These are phyloP conservation scores for Butyriboletus loyo DNA, from an alignment of 768 basidiomycete genomes.

Conservation along the genomic window DNA sequence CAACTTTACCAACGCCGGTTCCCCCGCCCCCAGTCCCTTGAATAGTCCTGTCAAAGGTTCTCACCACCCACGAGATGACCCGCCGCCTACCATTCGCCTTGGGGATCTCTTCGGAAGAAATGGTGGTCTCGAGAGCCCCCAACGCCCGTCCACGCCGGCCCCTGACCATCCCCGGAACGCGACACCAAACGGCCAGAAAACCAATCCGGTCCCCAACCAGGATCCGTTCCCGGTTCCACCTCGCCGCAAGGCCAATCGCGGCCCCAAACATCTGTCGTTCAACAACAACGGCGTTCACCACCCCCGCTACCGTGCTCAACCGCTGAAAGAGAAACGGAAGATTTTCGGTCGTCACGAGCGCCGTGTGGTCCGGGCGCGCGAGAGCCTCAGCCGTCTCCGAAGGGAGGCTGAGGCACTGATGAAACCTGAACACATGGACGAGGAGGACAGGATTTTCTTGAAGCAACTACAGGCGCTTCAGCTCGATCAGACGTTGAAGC, in stretches of 20 bases:
- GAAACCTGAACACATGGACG: conserved; percentile 10
- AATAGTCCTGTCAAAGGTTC: conserved; percentile 12
- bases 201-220: neutral
- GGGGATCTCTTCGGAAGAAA: neutral
- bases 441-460: conserved; percentile 26
- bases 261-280: conserved; percentile 19
- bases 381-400: conserved; percentile 1
- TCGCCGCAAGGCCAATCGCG: conserved; percentile 11
- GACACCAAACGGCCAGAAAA: neutral
- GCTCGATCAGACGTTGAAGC: conserved; percentile 5
- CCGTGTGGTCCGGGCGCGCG: neutral
- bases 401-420: conserved; percentile 19
- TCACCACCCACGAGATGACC: conserved; percentile 2
- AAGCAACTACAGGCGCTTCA: conserved; percentile 19
- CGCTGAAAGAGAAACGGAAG: conserved; percentile 10
- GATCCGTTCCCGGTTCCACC: neutral
- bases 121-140: neutral
- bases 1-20: conserved; percentile 6
- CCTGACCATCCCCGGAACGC: neutral
- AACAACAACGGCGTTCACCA: neutral
- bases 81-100: conserved; percentile 7
- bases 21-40: conserved; percentile 16
- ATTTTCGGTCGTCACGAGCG: neutral
- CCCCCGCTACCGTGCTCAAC: conserved; percentile 1
- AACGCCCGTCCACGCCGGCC: neutral